Conservation (phyloP, 768 basidiomycete genomes). For the Trametes elegans region DNA sequence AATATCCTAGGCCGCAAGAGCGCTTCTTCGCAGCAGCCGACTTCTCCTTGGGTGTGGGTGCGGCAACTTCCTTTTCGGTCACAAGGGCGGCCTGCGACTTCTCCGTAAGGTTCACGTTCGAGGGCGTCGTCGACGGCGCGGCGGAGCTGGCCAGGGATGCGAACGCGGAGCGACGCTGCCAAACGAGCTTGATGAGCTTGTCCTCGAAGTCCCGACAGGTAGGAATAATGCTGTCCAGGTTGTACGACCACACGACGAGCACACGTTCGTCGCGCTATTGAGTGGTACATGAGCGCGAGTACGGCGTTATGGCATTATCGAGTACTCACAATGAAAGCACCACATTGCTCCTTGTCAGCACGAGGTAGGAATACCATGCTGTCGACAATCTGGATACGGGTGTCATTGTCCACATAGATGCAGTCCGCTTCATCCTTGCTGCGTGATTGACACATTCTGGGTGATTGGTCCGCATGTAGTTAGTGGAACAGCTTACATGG, state of each 20-base stretch:
- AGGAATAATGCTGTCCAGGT: constrained; percentile 76
- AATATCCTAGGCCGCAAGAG: constrained; percentile 26
- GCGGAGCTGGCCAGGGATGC: constrained; percentile 33
- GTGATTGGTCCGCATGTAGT: background rate
- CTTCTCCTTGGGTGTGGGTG: constrained; percentile 17
- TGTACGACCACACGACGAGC: constrained; percentile 82
- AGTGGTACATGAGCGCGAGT: background rate
- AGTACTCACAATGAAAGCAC: constrained; percentile 71
- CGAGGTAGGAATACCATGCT: constrained; percentile 62
- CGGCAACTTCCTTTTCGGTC: constrained; percentile 23
- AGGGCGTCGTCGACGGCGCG: constrained; percentile 44
- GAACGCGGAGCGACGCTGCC: constrained; percentile 49
- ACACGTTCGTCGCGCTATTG: constrained; percentile 78
- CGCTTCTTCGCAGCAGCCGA: constrained; percentile 22
- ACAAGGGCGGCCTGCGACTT: constrained; percentile 33
- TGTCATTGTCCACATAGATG: constrained; percentile 74
- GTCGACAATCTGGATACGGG: constrained; percentile 84
- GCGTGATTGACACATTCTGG: constrained; percentile 2
- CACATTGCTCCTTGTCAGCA: constrained; percentile 90
- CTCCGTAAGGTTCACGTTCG: constrained; percentile 53
- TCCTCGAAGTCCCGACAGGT: constrained; percentile 71
- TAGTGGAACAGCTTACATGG: constrained; percentile 65
- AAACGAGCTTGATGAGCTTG: constrained; percentile 79
- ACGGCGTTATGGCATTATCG: background rate
- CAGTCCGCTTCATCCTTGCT: constrained; percentile 59